Evolutionary conservation across 805 yeast genomes (phyloP).

Genomic region (Candida maesae): DNA sequence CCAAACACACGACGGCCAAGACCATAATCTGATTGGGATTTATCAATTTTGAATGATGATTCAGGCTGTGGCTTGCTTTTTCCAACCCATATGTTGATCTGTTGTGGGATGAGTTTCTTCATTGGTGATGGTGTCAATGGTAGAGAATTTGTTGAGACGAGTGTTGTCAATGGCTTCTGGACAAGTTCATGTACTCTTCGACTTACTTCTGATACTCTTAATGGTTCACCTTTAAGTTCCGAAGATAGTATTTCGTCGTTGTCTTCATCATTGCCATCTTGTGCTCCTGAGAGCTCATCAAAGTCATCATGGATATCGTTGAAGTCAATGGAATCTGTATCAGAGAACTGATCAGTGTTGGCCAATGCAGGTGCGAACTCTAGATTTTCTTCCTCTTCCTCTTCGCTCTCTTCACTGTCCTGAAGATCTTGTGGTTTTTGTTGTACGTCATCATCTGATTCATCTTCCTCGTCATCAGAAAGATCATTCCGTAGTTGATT

Average conservation of each 20-base stretch:
- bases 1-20: conserved; percentile 57
- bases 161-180: conserved; percentile 58
- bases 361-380: conserved; percentile 8
- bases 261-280: conserved; percentile 24
- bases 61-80: conserved; percentile 20
- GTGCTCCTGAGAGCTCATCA: conserved; percentile 36
- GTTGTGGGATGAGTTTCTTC: conserved; percentile 53
- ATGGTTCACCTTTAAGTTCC: conserved; percentile 25
- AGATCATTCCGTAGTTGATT: conserved; percentile 17
- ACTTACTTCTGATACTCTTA: conserved; percentile 33
- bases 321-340: conserved; percentile 40
- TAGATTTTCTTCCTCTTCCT: conserved; percentile 16
- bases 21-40: conserved; percentile 29
- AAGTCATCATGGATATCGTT: conserved; percentile 47
- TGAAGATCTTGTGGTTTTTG: no score
- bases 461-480: neutral
- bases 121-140: conserved; percentile 44
- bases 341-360: conserved; percentile 28
- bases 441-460: conserved; percentile 19
- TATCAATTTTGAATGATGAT: conserved; percentile 16
- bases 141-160: conserved; percentile 28
- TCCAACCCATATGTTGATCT: conserved; percentile 75
- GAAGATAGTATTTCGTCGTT: conserved; percentile 12
- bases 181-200: conserved; percentile 46
- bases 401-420: conserved; percentile 14